Conservation (phyloP, 176 grass and related monocot species). For the Cocos nucifera region DNA sequence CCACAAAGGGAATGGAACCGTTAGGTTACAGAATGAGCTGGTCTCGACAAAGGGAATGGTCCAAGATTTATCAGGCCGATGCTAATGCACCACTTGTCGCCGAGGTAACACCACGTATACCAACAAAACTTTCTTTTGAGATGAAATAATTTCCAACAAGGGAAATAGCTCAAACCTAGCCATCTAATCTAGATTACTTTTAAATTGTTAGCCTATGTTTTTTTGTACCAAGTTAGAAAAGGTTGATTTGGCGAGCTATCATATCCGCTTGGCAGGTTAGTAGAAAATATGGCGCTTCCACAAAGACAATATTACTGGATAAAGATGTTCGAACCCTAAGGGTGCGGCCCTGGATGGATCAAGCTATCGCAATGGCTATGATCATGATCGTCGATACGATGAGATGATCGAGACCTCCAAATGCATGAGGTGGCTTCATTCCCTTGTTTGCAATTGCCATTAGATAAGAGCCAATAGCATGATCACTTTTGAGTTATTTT, state of each 20-base stretch:
- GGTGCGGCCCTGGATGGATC: constrained; percentile 41
- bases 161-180: too few species aligned
- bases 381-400: constrained; percentile 51
- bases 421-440: too few species aligned
- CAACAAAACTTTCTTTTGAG: too few species aligned
- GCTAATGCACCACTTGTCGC: constrained; percentile 14
- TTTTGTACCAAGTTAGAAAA: too few species aligned
- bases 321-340: constrained; percentile 45
- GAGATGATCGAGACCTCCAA: constrained; percentile 11
- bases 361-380: constrained; percentile 46
- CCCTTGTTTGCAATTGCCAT: too few species aligned
- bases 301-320: constrained; percentile 35
- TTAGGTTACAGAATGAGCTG: constrained; percentile 30
- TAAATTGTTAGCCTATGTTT: too few species aligned
- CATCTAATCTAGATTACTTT: too few species aligned
- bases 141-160: too few species aligned
- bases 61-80: constrained; percentile 12
- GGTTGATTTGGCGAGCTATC: neutral
- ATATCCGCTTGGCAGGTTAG: constrained; percentile 18
- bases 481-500: too few species aligned
- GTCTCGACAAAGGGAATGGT: constrained; percentile 28
- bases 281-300: constrained; percentile 25
- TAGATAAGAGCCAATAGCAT: too few species aligned
- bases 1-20: neutral
- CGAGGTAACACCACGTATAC: constrained; percentile 22